Evolutionary conservation across 2,329 filamentous ascomycete species (phyloP).

Genomic region (Scleromitrula shiraiana): DNA sequence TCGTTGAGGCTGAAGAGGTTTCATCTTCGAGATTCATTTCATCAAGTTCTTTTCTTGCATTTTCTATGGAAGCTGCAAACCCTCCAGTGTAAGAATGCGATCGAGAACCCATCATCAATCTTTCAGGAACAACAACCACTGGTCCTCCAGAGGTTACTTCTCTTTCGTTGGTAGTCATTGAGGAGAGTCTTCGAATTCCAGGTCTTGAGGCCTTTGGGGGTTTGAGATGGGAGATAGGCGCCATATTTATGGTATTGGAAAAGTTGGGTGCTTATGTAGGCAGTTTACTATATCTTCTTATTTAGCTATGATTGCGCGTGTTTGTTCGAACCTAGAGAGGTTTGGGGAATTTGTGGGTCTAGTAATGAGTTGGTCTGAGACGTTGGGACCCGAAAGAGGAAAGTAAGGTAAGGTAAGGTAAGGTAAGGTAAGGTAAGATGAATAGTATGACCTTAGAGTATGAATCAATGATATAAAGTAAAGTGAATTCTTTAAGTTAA

Average conservation of each 20-base stretch:
- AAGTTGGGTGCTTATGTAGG: neutral
- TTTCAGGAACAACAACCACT: slow-evolving; percentile 29
- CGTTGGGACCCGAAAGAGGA: neutral
- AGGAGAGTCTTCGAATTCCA: slow-evolving; percentile 27
- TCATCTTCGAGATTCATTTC: slow-evolving; percentile 27
- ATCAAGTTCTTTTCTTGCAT: slow-evolving; percentile 29
- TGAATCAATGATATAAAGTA: too few species aligned
- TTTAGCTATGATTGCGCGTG: slow-evolving; percentile 4
- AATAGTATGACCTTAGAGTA: neutral
- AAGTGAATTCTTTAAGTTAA: too few species aligned
- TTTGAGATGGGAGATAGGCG: slow-evolving; percentile 3
- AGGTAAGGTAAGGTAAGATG: neutral
- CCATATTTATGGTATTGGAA: slow-evolving; percentile 4
- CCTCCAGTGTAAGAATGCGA: slow-evolving; percentile 23
- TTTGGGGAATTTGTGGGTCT: neutral
- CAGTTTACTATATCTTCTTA: too few species aligned
- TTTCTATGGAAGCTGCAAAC: slow-evolving; percentile 31
- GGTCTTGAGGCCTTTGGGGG: slow-evolving; percentile 18
- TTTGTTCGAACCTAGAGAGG: neutral
- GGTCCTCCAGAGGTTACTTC: slow-evolving; percentile 26
- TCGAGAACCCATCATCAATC: slow-evolving; percentile 22
- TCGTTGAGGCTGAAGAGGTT: slow-evolving; percentile 15
- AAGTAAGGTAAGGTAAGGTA: neutral
- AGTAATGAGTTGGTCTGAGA: neutral
- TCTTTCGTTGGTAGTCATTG: slow-evolving; percentile 29